These are phyloP conservation scores for Chrysoporthe cubensis DNA, from an alignment of 2,329 filamentous ascomycete genomes.

Conservation along the genomic window DNA sequence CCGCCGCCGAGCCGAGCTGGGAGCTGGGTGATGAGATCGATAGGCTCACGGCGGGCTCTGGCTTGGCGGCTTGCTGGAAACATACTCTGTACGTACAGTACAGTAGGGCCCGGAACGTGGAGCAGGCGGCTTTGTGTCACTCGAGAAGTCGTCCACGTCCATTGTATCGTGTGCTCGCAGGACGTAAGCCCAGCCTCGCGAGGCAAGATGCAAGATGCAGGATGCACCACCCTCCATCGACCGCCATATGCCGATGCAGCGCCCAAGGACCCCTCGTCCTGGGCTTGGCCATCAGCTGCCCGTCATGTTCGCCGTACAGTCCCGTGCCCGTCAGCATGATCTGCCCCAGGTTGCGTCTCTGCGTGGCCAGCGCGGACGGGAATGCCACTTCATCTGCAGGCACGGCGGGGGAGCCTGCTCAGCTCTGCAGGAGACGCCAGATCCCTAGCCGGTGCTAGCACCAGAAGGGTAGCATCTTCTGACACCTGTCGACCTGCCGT, in stretches of 20 bases:
- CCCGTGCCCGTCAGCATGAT: background rate
- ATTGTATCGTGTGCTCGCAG: background rate
- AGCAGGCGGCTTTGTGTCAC: background rate
- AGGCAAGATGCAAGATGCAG: background rate
- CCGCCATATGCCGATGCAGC: too few relatives aligned
- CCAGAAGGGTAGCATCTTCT: conserved; percentile 4
- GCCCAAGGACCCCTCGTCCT: background rate
- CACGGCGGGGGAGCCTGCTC: background rate
- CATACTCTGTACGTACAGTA: too few relatives aligned
- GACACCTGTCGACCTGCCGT: background rate
- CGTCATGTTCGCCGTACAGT: background rate
- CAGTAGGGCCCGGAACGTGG: background rate
- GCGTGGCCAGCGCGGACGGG: background rate
- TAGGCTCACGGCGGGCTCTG: background rate
- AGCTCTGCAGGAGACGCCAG: too few relatives aligned
- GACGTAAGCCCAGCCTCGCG: background rate
- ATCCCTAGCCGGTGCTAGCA: background rate
- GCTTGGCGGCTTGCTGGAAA: background rate
- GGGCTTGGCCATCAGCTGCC: background rate
- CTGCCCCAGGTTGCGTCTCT: background rate
- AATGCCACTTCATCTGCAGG: background rate
- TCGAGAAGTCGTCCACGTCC: background rate
- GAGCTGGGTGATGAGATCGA: background rate
- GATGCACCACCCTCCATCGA: too few relatives aligned
- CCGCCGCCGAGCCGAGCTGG: background rate